Base-by-base conservation (phyloP, 257 asterid species). In the Solanum chiquidenum region DNA sequence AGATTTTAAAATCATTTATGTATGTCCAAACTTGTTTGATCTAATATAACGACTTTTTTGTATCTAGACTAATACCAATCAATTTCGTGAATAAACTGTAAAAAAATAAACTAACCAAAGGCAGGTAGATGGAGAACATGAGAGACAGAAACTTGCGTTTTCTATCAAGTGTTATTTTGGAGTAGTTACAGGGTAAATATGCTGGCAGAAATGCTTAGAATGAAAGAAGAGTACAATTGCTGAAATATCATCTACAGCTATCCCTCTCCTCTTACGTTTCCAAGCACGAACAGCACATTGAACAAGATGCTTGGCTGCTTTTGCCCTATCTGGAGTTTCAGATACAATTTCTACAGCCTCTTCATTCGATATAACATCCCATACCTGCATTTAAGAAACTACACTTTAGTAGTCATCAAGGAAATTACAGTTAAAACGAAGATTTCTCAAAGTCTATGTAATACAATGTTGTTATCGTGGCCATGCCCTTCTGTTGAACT, bases 321-420 rank as follows among this genome's bases (percentile, higher is more conserved):
- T 95, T 4, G 84, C 96, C 89, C 93, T 85, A 72, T 93, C 95
- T 0, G 91, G 73, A 42, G 91, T 77, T 52, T 90, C 64, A n/a
- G 96, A 93, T 66, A 97, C 95, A 33, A 97, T 94, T 86, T 92
- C 84, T 82, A 97, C 98, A 0, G 99, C 98, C 91, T 95, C 99
- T 88, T 97, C 94, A 87, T 95, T 97, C 49, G 99, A 97, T 64
- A 97, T 58, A 5, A 97, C 99, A 88, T 97, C 99, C 99, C 99
- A 97, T n/a, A 97, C 98, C 99, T 97, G 91, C 87, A 89, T 49
- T 14, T 29, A 29, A 23, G 84, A 12, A 29, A 27, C 64, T 16
- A 46, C 27, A 1, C 18, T 27, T 80, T 46, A 80, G 85, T 46
- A 27, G 5, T 44, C 85, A 79, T 27, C 40, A 79, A 44, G 52